Evolutionary conservation across 106 monocot species (phyloP), one percentile per base, ranked within the genome.

Genomic region (Phalaenopsis equestris): DNA sequence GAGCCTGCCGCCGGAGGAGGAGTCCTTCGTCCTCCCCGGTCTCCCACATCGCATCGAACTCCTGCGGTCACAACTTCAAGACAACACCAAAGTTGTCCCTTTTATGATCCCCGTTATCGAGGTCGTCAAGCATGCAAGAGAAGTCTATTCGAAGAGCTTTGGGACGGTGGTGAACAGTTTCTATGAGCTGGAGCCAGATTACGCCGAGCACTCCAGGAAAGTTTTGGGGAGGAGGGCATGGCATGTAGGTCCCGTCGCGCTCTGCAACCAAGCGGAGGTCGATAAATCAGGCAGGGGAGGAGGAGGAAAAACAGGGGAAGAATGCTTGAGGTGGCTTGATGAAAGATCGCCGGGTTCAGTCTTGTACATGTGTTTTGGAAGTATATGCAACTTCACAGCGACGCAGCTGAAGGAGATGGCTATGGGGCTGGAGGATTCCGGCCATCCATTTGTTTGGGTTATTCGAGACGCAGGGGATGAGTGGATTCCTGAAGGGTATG

Each of bases 381-480:
- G 70, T 55, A 5, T 78, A 16, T 56, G 2, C 45, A 8, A 42
- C 6, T 4, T 43, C 37, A 24, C 56, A 0, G 8, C 17, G 6
- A 42, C 6, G 0, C 79, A 72, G 46, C 79, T 79, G 7, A 15
- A 9, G 18, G 79, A 84, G 79, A 42, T 84, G 2, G 83, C 68
- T 16, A 0, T 30, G 41, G 81, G 85, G 10, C 85, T 85, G 1
- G 81, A 77, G 56, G 77, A n/a, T 0, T 19, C 75, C 37, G 30
- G 30, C 30, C 79, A 58, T 43, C 82, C 81, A 14, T 86, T 82
- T 61, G 61, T 86, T 6, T 79, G 77, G 81, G 80, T 72, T 49
- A 30, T 81, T 12, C 42, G 77, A 9, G 19, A 42, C 0, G 46
- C 70, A 12, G 75, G 77, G 9, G 72, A 49, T 3, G 42, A 74